phyloP scores from a whole-genome alignment of 164 flowering plant species.

The Echeveria elegans region DNA sequence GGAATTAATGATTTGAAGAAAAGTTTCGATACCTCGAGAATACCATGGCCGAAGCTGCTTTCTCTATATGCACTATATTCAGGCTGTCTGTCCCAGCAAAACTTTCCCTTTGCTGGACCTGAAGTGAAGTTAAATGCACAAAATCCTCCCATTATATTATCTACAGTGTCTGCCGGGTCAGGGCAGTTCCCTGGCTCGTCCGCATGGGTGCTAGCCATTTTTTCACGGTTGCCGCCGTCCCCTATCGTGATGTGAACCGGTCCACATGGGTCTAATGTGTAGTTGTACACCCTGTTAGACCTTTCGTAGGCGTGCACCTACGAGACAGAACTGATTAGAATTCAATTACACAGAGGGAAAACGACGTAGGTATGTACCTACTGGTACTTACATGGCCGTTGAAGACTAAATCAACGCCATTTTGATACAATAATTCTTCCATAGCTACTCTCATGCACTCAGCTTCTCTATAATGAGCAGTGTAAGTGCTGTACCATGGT shows the following conservation, averaged over 20 bases:
- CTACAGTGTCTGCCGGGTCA: constrained; percentile 44
- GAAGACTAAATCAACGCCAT: constrained; percentile 72
- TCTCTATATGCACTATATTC: constrained; percentile 96
- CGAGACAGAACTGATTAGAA: too few relatives aligned
- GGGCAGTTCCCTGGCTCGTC: too few relatives aligned
- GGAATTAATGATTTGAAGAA: neutral
- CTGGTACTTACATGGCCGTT: constrained; percentile 76
- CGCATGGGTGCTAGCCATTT: constrained; percentile 62
- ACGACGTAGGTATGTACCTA: too few relatives aligned
- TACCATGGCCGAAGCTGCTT: constrained; percentile 97
- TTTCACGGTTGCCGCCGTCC: constrained; percentile 88
- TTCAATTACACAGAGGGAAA: too few relatives aligned
- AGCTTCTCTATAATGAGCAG: constrained; percentile 90
- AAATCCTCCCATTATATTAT: constrained; percentile 54
- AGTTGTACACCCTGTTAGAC: too few relatives aligned
- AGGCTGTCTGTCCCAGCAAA: constrained; percentile 88
- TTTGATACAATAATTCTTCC: constrained; percentile 62
- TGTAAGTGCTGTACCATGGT: constrained; percentile 92
- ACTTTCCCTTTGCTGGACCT: constrained; percentile 72
- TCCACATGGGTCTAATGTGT: too few relatives aligned
- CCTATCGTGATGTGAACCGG: too few relatives aligned
- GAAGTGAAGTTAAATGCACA: too few relatives aligned
- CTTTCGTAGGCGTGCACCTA: too few relatives aligned
- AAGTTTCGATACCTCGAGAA: constrained; percentile 55
- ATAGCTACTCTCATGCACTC: constrained; percentile 94